Evolutionary conservation across 345 rosid species (phyloP).

Genomic region (Erysimum cheiranthoides): DNA sequence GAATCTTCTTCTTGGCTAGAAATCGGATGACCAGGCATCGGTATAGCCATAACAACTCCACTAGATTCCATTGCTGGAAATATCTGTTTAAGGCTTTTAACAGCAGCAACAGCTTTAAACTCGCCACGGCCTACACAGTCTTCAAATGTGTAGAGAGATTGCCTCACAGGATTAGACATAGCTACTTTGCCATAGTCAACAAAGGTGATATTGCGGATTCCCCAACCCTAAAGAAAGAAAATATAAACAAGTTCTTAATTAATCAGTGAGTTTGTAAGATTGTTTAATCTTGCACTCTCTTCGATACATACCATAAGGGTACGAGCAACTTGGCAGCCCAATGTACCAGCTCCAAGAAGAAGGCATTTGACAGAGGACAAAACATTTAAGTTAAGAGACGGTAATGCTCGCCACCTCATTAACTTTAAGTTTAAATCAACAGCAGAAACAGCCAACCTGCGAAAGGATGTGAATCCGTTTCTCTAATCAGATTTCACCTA

Average conservation of each 20-base stretch:
- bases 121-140: conserved; percentile 87
- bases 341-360: conserved; percentile 96
- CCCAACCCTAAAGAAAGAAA: conserved; percentile 74
- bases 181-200: conserved; percentile 93
- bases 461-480: conserved; percentile 24
- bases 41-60: conserved; percentile 85
- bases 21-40: conserved; percentile 97
- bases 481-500: conserved; percentile 17
- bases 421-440: conserved; percentile 94
- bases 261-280: conserved; percentile 19
- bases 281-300: conserved; percentile 4
- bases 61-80: conserved; percentile 93
- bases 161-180: conserved; percentile 97
- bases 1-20: conserved; percentile 74
- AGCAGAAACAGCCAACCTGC: conserved; percentile 88
- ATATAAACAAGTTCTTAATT: conserved; percentile 22
- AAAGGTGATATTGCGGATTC: conserved; percentile 83
- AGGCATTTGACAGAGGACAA: conserved; percentile 85
- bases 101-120: conserved; percentile 86
- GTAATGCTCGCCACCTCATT: conserved; percentile 97
- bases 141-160: conserved; percentile 86
- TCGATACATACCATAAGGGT: conserved; percentile 76
- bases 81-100: conserved; percentile 77
- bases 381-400: conserved; percentile 76
- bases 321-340: conserved; percentile 98